Base-by-base conservation (phyloP, 345 rosid species). In the Eucalyptus albens region DNA sequence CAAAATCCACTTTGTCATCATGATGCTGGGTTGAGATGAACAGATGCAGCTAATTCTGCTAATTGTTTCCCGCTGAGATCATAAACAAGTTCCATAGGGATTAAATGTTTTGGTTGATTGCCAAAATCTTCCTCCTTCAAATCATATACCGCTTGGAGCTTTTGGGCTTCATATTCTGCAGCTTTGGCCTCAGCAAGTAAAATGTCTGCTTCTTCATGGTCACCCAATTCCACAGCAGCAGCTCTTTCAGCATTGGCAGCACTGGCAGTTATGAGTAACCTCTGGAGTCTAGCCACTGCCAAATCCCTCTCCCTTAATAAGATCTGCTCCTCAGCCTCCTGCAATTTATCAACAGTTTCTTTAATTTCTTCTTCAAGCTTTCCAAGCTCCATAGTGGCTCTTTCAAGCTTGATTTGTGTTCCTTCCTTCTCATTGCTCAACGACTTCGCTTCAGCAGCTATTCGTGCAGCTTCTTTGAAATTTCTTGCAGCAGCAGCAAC, bases 391-490 rank as follows among this genome's bases (percentile, higher is more conserved):
- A 88, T 12, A 45, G 90, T 89, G 3, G 96, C 92, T 86, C 92
- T 94, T 86, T 94, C 95, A 94, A 95, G 90, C 89, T 94, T 97
- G n/a, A 16, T 92, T 90, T 92, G 95, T 86, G 93, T 86, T 37
- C 87, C 90, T 69, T 96, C 97, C 93, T 94, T 97, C 88, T 97
- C 99, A 86, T 93, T 86, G 89, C 72, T 92, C 89, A 97, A 93
- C 11, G 99, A 94, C 94, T 97, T 97, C 5, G 96, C 95, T 92
- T 97, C 99, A 81, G 98, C 95, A 87, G 99, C 98, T 92, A 97
- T 89, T 90, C 98, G 91, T 55, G 96, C 99, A 81, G 99, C 99
- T 93, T 97, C 99, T 92, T 96, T 97, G 92, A 97, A 97, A 91
- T 96, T 96, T 94, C 99, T 96, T 26, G 96, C 95, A 21, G 96